phyloP scores from a whole-genome alignment of 441 rosid species.

The Populus hybrid region DNA sequence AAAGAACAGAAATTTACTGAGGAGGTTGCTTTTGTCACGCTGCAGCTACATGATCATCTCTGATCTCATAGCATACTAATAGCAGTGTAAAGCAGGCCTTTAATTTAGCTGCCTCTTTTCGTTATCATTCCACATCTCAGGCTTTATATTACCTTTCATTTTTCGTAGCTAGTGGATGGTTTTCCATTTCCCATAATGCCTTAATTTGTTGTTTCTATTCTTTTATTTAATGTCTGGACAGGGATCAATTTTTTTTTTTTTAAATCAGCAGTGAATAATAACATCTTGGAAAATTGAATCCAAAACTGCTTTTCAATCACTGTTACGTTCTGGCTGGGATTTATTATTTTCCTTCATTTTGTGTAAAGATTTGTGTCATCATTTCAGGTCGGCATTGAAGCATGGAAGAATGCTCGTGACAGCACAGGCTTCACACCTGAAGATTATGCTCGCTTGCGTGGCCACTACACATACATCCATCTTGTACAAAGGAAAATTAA shows the following conservation, averaged over 20 bases:
- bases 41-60: too few species aligned
- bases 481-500: slow-evolving; percentile 65
- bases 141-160: neutral
- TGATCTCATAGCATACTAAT: too few species aligned
- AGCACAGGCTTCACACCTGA: slow-evolving; percentile 87
- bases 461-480: slow-evolving; percentile 88
- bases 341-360: neutral
- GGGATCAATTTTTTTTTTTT: neutral
- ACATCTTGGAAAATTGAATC: neutral
- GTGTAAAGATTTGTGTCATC: neutral
- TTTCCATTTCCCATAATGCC: neutral
- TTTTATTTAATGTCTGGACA: neutral
- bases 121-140: neutral
- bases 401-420: slow-evolving; percentile 79
- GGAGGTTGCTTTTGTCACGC: too few species aligned
- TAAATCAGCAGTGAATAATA: neutral
- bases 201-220: neutral
- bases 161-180: neutral
- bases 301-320: neutral
- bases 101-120: neutral
- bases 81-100: neutral
- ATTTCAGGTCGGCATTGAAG: slow-evolving; percentile 76
- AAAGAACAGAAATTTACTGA: too few species aligned
- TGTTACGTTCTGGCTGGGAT: neutral
- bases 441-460: slow-evolving; percentile 86